A percentile compares a stretch with the other conserved stretches of the same genome.
Evolutionary conservation across 306 rosid genomes (phyloP).

Genomic region (Casuarina cunninghamiana): DNA sequence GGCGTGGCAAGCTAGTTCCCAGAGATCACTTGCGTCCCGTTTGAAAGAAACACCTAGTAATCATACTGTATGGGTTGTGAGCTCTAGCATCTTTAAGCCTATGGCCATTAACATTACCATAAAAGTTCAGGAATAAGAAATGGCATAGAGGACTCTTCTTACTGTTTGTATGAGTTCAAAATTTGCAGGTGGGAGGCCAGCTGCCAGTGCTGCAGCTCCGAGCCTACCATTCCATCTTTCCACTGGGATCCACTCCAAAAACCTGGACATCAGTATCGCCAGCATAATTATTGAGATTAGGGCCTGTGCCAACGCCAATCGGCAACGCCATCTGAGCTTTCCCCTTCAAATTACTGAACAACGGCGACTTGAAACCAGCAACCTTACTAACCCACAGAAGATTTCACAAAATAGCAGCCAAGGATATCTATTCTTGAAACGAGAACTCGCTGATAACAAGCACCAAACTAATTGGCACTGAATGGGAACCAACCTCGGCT

Average conservation of each 20-base stretch:
- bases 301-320: constrained; percentile 88
- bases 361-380: constrained; percentile 65
- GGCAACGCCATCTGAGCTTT: constrained; percentile 68
- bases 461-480: background rate
- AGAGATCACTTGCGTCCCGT: background rate
- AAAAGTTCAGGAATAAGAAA: constrained; percentile 6
- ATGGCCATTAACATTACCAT: background rate
- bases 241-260: constrained; percentile 79
- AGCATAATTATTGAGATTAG: constrained; percentile 71
- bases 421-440: background rate
- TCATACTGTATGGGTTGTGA: background rate
- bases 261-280: constrained; percentile 48
- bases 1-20: background rate
- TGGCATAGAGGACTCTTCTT: constrained; percentile 24
- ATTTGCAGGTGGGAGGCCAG: constrained; percentile 60
- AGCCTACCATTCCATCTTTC: constrained; percentile 85
- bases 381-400: constrained; percentile 48
- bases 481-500: constrained; percentile 53
- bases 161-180: constrained; percentile 82
- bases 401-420: constrained; percentile 2
- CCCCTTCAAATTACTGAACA: constrained; percentile 63
- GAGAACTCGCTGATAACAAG: background rate
- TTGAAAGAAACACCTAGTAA: background rate
- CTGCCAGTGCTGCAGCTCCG: constrained; percentile 50
- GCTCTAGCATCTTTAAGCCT: background rate